Percentiles rank a stretch among this genome's conserved stretches.
Conservation (phyloP, 768 basidiomycete genomes). For the Pleurotus eryngii region DNA sequence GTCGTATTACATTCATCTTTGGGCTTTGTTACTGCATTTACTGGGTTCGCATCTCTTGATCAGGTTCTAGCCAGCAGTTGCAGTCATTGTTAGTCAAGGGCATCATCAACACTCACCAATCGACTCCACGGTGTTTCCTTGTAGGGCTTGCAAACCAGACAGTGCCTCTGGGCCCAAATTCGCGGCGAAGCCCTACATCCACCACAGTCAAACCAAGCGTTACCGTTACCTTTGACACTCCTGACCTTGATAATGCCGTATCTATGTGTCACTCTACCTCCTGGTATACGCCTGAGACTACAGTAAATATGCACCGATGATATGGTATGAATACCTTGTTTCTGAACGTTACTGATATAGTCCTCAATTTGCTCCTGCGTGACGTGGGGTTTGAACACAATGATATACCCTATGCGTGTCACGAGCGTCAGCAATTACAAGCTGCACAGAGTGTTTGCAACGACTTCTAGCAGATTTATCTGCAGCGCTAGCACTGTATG, state of each 20-base stretch:
- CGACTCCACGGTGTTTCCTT: conserved; percentile 15
- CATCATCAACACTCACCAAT: conserved; percentile 14
- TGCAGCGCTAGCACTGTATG: not conserved
- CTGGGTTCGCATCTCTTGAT: conserved; percentile 22
- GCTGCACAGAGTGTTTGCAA: too few relatives aligned
- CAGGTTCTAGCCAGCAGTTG: conserved; percentile 28
- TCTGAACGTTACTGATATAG: conserved; percentile 33
- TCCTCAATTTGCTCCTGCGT: conserved; percentile 37
- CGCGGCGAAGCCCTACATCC: conserved; percentile 43
- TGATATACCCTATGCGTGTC: conserved; percentile 43
- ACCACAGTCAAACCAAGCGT: not conserved
- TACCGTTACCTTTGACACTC: not conserved
- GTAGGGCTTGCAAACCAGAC: conserved; percentile 16
- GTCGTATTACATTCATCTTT: not conserved
- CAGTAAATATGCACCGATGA: not conserved
- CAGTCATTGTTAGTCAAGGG: not conserved
- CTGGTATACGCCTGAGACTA: conserved; percentile 18
- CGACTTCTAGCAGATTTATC: conserved; percentile 14
- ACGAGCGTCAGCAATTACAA: not conserved
- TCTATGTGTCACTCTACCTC: conserved; percentile 38
- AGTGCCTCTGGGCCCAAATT: conserved; percentile 27
- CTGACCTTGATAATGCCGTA: conserved; percentile 39
- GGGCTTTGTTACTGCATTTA: not conserved
- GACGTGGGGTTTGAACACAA: conserved; percentile 50
- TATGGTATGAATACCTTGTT: conserved; percentile 29